phyloP scores from a whole-genome alignment of 306 rosid genomes.

The Bauhinia variegata region DNA sequence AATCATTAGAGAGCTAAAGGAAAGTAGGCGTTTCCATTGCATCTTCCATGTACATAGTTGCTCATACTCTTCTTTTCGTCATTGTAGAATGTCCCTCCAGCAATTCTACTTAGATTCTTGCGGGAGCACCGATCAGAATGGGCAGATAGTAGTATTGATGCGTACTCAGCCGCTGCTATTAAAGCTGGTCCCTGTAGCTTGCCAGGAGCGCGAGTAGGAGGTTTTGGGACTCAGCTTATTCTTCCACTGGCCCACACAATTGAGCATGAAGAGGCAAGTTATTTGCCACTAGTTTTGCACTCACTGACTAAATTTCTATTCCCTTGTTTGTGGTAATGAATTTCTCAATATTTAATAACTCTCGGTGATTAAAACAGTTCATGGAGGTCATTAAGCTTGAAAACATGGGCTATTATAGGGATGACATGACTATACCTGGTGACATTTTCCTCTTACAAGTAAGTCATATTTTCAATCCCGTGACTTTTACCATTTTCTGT shows the following conservation, averaged over 20 bases:
- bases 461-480: constrained; percentile 37
- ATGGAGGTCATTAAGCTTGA: constrained; percentile 97
- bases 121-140: constrained; percentile 97
- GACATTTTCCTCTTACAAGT: constrained; percentile 98
- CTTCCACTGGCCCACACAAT: constrained; percentile 95
- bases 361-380: constrained; percentile 62
- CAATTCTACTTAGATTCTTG: constrained; percentile 88
- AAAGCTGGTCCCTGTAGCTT: constrained; percentile 85
- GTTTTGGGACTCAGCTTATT: constrained; percentile 91
- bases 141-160: constrained; percentile 98
- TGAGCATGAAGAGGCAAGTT: constrained; percentile 94
- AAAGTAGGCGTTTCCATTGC: not conserved
- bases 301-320: not conserved
- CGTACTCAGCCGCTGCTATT: constrained; percentile 90
- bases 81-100: constrained; percentile 91
- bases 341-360: constrained; percentile 8
- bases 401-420: constrained; percentile 89
- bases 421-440: constrained; percentile 84
- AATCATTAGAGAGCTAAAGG: not conserved
- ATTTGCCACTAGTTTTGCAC: constrained; percentile 1
- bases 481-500: constrained; percentile 8
- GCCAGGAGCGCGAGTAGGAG: constrained; percentile 63
- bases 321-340: not conserved
- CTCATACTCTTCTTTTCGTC: constrained; percentile 24
- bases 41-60: constrained; percentile 2